Conservation (phyloP, 306 rosid genomes). For the Cucumis cinereus region DNA sequence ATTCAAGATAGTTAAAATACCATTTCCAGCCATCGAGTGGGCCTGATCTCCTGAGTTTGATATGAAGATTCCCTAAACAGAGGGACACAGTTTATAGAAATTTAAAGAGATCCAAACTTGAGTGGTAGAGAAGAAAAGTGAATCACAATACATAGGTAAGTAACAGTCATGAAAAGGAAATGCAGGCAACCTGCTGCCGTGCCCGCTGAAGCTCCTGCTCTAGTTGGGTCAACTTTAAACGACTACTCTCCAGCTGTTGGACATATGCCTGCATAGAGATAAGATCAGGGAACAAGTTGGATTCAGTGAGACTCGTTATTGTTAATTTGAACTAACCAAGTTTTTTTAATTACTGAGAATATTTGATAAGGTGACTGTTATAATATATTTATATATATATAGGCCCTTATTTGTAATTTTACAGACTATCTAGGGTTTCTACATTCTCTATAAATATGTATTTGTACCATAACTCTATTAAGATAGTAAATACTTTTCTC, state of each 20-base stretch:
- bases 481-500: too few species aligned
- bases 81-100: not conserved
- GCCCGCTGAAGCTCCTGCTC: conserved; percentile 88
- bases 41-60: conserved; percentile 87
- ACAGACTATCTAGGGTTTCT: too few species aligned
- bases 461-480: too few species aligned
- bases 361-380: not conserved
- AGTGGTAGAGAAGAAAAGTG: not conserved
- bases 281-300: not conserved
- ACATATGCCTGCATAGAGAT: conserved; percentile 44
- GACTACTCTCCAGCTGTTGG: conserved; percentile 67
- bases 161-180: not conserved
- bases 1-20: conserved; percentile 29
- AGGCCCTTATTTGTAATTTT: too few species aligned
- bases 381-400: too few species aligned
- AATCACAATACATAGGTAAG: not conserved
- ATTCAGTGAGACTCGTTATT: not conserved
- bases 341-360: not conserved
- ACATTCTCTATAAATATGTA: too few species aligned
- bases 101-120: not conserved
- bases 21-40: conserved; percentile 92
- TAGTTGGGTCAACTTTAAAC: conserved; percentile 63
- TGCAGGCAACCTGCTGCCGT: conserved; percentile 45
- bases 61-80: conserved; percentile 74
- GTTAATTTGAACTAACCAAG: not conserved